phyloP scores from a whole-genome alignment of 1,139 yeast genomes.

The Yamadazyma songkhlaensis region DNA sequence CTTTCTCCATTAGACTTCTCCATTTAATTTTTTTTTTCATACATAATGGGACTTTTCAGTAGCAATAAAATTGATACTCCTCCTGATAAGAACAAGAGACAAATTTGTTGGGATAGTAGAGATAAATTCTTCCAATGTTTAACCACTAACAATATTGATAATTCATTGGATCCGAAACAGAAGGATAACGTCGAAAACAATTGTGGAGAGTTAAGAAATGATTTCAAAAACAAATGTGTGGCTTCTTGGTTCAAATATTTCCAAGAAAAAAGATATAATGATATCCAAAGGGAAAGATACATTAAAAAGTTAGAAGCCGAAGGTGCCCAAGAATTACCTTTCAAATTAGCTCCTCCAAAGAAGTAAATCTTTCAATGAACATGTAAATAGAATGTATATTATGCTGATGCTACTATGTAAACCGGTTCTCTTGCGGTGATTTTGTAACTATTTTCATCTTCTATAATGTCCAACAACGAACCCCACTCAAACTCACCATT shows the following conservation, averaged over 20 bases:
- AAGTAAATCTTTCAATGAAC: neutral
- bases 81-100: slow-evolving; percentile 40
- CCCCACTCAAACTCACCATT: slow-evolving; percentile 84
- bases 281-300: slow-evolving; percentile 39
- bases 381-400: slow-evolving; percentile 10
- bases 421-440: slow-evolving; percentile 33
- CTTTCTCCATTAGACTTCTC: too few species aligned
- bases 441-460: slow-evolving; percentile 13
- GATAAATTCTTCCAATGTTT: slow-evolving; percentile 43
- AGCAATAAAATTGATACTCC: slow-evolving; percentile 27
- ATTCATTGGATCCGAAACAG: slow-evolving; percentile 41
- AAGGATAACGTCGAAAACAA: slow-evolving; percentile 28
- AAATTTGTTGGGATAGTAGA: slow-evolving; percentile 45
- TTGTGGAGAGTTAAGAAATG: slow-evolving; percentile 35
- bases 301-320: slow-evolving; percentile 44
- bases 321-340: slow-evolving; percentile 48
- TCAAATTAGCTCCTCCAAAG: slow-evolving; percentile 33
- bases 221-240: slow-evolving; percentile 41
- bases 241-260: slow-evolving; percentile 47
- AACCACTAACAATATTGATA: slow-evolving; percentile 37
- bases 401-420: slow-evolving; percentile 23
- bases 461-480: slow-evolving; percentile 54
- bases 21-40: too few species aligned
- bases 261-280: slow-evolving; percentile 47
- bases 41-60: slow-evolving; percentile 37